Evolutionary conservation across 805 yeast genomes (phyloP).

Genomic region (Middelhovenomyces tepae): DNA sequence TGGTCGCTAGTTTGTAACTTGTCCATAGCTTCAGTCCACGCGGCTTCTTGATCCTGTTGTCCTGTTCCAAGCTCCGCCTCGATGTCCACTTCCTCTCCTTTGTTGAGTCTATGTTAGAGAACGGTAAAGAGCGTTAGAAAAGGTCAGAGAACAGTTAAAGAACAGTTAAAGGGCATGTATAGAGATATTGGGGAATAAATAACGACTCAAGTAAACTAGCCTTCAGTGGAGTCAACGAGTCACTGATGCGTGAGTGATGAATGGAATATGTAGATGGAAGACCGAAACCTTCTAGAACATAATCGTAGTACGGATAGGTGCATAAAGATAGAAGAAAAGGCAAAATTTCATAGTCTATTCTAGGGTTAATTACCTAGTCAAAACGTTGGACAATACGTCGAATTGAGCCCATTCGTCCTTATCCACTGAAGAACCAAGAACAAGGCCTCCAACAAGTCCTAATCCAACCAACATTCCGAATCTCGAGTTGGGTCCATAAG

Average conservation of each 20-base stretch:
- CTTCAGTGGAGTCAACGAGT: slow-evolving; percentile 1
- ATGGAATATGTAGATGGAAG: neutral
- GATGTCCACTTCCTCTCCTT: slow-evolving; percentile 18
- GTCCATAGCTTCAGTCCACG: slow-evolving; percentile 12
- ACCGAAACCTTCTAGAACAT: neutral
- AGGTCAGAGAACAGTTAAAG: slow-evolving; percentile 1
- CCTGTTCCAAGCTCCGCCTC: slow-evolving; percentile 16
- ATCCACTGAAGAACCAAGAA: neutral
- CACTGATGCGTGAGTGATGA: slow-evolving; percentile 2
- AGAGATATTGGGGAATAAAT: too few relatives aligned
- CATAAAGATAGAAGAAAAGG: too few relatives aligned
- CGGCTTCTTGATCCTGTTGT: slow-evolving; percentile 9
- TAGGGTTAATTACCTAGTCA: neutral
- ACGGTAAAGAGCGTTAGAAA: too few relatives aligned
- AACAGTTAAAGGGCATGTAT: too few relatives aligned
- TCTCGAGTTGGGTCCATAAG: too few relatives aligned
- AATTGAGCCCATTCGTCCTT: neutral
- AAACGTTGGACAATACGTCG: neutral
- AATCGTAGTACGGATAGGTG: too few relatives aligned
- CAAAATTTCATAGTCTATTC: neutral
- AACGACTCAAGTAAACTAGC: slow-evolving; percentile 2
- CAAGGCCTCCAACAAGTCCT: neutral
- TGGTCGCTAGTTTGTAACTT: too few relatives aligned
- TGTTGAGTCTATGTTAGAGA: slow-evolving; percentile 6
- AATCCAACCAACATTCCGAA: neutral